A percentile compares a stretch with the other conserved stretches of the same genome.
phyloP scores from a whole-genome alignment of 805 yeast species.

The Ogataea methanolica region DNA sequence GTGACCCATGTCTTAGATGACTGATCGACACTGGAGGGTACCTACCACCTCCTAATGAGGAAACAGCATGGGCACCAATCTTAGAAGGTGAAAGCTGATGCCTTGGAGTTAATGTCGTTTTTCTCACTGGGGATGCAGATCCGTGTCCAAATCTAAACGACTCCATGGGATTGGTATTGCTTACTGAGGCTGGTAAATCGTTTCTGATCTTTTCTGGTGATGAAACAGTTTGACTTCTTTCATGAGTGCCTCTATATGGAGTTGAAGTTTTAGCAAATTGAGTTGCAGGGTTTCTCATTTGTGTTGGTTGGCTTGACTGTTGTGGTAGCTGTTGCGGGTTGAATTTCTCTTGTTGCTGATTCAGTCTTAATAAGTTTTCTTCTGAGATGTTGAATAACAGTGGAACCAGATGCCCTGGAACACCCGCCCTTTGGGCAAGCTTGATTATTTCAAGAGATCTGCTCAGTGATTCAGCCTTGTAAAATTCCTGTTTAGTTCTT shows the following conservation, averaged over 20 bases:
- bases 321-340: not conserved
- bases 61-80: constrained; percentile 70
- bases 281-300: not conserved
- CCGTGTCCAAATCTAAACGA: constrained; percentile 30
- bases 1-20: constrained; percentile 27
- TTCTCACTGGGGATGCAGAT: constrained; percentile 10
- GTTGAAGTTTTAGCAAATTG: constrained; percentile 7
- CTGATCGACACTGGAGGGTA: constrained; percentile 19
- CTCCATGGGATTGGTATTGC: constrained; percentile 20
- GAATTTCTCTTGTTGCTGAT: constrained; percentile 1
- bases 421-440: constrained; percentile 52
- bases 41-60: constrained; percentile 33
- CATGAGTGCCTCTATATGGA: constrained; percentile 7
- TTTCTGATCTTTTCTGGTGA: not conserved
- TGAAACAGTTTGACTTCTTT: constrained; percentile 12
- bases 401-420: constrained; percentile 65
- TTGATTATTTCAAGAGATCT: constrained; percentile 59
- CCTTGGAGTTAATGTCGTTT: constrained; percentile 12
- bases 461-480: constrained; percentile 57
- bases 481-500: constrained; percentile 73
- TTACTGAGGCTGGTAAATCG: not conserved
- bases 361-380: constrained; percentile 12
- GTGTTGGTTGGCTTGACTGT: not conserved
- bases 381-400: constrained; percentile 37
- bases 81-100: constrained; percentile 40